Conservation (phyloP, 2,329 filamentous ascomycete genomes). For the Sphaerulina populicola region DNA sequence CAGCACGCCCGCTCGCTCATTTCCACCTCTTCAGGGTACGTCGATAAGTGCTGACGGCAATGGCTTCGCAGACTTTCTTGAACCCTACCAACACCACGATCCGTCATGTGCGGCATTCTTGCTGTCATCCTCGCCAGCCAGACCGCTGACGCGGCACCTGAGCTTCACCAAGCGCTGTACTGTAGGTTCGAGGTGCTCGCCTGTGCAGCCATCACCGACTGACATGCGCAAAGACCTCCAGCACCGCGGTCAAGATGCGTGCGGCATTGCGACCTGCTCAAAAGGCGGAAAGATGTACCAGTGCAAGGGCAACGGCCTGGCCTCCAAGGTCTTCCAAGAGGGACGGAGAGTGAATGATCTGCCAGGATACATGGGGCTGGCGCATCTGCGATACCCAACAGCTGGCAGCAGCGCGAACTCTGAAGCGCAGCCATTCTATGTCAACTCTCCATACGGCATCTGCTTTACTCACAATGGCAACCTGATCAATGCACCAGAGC, state of each 20-base stretch:
- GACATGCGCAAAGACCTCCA: conserved; percentile 29
- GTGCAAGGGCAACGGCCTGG: conserved; percentile 85
- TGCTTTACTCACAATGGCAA: conserved; percentile 81
- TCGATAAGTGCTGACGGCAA: not conserved
- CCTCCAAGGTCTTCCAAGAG: conserved; percentile 73
- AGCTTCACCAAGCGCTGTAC: conserved; percentile 34
- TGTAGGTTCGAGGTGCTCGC: conserved; percentile 7
- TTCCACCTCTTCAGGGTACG: not conserved
- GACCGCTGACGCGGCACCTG: conserved; percentile 33
- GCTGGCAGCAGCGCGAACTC: conserved; percentile 75
- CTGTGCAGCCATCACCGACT: not conserved
- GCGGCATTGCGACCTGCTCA: conserved; percentile 69
- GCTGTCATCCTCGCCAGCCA: conserved; percentile 42
- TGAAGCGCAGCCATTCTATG: conserved; percentile 88
- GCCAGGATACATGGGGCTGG: conserved; percentile 78
- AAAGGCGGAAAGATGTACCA: conserved; percentile 74
- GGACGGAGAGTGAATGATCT: conserved; percentile 65
- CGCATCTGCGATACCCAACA: conserved; percentile 82
- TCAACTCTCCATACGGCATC: conserved; percentile 76
- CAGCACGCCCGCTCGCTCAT: conserved; percentile 1
- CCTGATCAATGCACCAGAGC: conserved; percentile 66
- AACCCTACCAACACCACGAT: conserved; percentile 5
- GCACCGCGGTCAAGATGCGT: conserved; percentile 77
- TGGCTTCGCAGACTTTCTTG: conserved; percentile 1
- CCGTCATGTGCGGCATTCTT: conserved; percentile 46